Evolutionary conservation across 1,139 yeast genomes (phyloP).

Genomic region (Hyphopichia burtonii): DNA sequence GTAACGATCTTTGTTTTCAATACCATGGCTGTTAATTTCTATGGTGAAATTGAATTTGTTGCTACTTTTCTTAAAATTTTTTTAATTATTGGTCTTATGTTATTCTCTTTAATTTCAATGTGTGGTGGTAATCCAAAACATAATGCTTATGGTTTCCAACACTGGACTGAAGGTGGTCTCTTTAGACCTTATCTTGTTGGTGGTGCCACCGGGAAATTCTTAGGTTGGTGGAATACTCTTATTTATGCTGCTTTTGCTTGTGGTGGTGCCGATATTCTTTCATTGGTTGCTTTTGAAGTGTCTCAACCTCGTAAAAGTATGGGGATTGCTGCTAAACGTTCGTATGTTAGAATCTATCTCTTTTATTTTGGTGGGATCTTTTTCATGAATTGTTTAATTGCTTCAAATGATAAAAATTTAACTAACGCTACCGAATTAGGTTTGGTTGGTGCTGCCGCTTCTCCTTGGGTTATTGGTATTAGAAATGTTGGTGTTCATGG

Average conservation of each 20-base stretch:
- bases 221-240: conserved; percentile 35
- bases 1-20: conserved; percentile 31
- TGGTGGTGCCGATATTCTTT: conserved; percentile 43
- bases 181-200: conserved; percentile 28
- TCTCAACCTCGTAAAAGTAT: conserved; percentile 31
- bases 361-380: conserved; percentile 41
- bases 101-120: conserved; percentile 38
- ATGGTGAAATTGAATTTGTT: conserved; percentile 38
- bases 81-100: conserved; percentile 39
- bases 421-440: conserved; percentile 22
- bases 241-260: conserved; percentile 42
- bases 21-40: conserved; percentile 29
- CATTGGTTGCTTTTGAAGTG: conserved; percentile 34
- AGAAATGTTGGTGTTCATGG: conserved; percentile 35
- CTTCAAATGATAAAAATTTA: conserved; percentile 32
- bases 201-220: conserved; percentile 36
- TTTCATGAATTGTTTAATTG: conserved; percentile 34
- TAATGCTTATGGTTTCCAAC: conserved; percentile 38
- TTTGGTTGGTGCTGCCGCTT: conserved; percentile 32
- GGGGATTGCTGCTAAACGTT: conserved; percentile 33
- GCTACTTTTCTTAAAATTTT: conserved; percentile 39
- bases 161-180: conserved; percentile 33
- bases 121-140: conserved; percentile 38
- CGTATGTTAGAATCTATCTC: conserved; percentile 32
- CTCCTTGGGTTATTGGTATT: conserved; percentile 43